Conservation (phyloP, 805 yeast species). For the Schwanniomyces vanrijiae region DNA sequence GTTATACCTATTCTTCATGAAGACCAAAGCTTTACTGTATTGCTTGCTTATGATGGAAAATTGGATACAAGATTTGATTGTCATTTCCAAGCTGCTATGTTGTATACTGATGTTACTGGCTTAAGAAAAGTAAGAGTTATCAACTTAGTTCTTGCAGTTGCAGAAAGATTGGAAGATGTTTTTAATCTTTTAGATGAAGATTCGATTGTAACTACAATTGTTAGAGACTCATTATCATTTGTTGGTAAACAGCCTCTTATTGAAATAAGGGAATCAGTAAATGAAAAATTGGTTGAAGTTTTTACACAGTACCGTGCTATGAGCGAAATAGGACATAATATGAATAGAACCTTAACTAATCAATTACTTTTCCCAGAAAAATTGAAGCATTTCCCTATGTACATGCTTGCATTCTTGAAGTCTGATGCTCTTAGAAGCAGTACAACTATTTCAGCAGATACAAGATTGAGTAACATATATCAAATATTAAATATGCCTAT, state of each 20-base stretch:
- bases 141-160: slow-evolving; percentile 78
- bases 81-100: slow-evolving; percentile 86
- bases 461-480: slow-evolving; percentile 56
- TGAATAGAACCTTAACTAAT: slow-evolving; percentile 37
- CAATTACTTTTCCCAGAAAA: slow-evolving; percentile 83
- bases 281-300: slow-evolving; percentile 42
- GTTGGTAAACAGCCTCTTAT: slow-evolving; percentile 38
- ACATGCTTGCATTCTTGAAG: slow-evolving; percentile 69
- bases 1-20: slow-evolving; percentile 62
- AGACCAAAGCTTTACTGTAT: slow-evolving; percentile 66
- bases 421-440: slow-evolving; percentile 57
- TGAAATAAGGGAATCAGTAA: slow-evolving; percentile 40
- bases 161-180: slow-evolving; percentile 69
- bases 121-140: slow-evolving; percentile 81
- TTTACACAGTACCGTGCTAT: slow-evolving; percentile 54
- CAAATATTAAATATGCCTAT: slow-evolving; percentile 54
- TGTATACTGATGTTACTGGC: slow-evolving; percentile 80
- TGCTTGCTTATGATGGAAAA: slow-evolving; percentile 76
- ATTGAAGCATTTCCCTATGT: slow-evolving; percentile 67
- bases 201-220: slow-evolving; percentile 37
- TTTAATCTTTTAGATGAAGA: slow-evolving; percentile 77
- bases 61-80: slow-evolving; percentile 71
- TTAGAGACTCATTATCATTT: slow-evolving; percentile 40
- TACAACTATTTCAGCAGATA: slow-evolving; percentile 55
- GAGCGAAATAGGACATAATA: slow-evolving; percentile 38